phyloP scores from a whole-genome alignment of 78 protist genomes.

The Mastigamoeba balamuthi region DNA sequence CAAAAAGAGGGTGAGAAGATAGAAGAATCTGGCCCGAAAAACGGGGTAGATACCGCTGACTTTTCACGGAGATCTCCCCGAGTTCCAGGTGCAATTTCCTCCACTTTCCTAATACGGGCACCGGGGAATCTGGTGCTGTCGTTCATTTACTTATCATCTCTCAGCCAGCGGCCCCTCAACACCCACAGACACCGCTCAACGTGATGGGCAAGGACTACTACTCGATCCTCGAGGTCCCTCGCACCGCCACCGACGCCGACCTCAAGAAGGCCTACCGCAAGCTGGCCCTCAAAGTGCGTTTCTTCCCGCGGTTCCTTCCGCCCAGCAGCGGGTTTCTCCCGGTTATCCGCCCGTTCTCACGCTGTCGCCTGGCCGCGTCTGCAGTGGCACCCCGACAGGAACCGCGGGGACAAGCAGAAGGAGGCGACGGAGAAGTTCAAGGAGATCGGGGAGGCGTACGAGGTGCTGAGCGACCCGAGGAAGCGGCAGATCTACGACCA shows the following conservation, averaged over 20 bases:
- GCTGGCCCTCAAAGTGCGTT: constrained; percentile 65
- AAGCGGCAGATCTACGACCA: constrained; percentile 51
- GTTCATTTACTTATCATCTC: too few relatives aligned
- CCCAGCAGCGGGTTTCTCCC: too few relatives aligned
- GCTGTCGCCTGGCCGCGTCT: neutral
- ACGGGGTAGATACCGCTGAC: too few relatives aligned
- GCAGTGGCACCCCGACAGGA: constrained; percentile 60
- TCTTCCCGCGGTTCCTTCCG: neutral
- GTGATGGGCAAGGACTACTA: constrained; percentile 48
- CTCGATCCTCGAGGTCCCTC: constrained; percentile 45
- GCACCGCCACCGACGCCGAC: constrained; percentile 35
- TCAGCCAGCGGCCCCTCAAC: neutral
- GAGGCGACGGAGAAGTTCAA: constrained; percentile 54
- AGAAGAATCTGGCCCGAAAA: too few relatives aligned
- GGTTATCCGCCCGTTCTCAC: neutral
- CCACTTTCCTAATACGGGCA: too few relatives aligned
- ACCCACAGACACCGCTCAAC: neutral
- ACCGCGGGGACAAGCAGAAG: constrained; percentile 25
- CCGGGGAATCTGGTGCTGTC: too few relatives aligned
- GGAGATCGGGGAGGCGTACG: constrained; percentile 63
- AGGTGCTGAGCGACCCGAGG: constrained; percentile 36
- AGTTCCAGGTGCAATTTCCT: too few relatives aligned
- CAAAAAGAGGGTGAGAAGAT: neutral
- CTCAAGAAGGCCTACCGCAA: constrained; percentile 60
- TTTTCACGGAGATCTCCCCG: too few relatives aligned